Evolutionary conservation across 164 flowering plant species (phyloP), one percentile per base, ranked within the genome.

Genomic region (Paratinospora sagittata): DNA sequence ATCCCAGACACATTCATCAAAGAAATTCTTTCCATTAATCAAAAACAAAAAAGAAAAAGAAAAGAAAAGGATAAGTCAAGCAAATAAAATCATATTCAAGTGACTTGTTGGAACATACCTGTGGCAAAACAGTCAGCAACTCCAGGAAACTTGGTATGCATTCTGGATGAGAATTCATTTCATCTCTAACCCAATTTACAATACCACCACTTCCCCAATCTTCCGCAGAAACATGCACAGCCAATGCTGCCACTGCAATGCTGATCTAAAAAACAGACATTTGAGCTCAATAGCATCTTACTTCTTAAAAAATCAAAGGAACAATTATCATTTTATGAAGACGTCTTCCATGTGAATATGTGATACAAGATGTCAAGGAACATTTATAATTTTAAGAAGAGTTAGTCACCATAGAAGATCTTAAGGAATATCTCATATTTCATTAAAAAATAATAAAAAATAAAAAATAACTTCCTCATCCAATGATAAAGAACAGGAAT

Each of bases 181-280:
- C 97, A 76, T 87, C 88, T 78, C 83, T 82, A 16, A 93, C 85
- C 99, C 99, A 96, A 52, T 76, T 85, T 69, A 96, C 81, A 52
- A 96, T 87, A 43, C 99, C 97, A 72, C 97, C 98, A 83, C 83
- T 92, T 67, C 98, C 97, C 99, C 99, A 96, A 72, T 91, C 98
- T 79, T 84, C 92, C 21, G 86, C 86, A 71, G 98, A 85, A 47
- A 96, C 97, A 79, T 96, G 96, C 65, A 96, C 97, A 78, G 99
- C 97, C 86, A 93, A 84, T 26, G 99, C 96, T 62, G 99, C 99
- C 65, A 96, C 90, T 37, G 99, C 98, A 81, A 96, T 85, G 83
- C 99, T 90, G 79, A 96, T 91, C 99, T 96, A 82, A 45, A 84
- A 68, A 76, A 41, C 61, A 65, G 66, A 74, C 11, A 79, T 70